These are phyloP conservation scores for Elsinoe necatrix DNA, from an alignment of 2,329 filamentous ascomycete genomes.

Conservation along the genomic window DNA sequence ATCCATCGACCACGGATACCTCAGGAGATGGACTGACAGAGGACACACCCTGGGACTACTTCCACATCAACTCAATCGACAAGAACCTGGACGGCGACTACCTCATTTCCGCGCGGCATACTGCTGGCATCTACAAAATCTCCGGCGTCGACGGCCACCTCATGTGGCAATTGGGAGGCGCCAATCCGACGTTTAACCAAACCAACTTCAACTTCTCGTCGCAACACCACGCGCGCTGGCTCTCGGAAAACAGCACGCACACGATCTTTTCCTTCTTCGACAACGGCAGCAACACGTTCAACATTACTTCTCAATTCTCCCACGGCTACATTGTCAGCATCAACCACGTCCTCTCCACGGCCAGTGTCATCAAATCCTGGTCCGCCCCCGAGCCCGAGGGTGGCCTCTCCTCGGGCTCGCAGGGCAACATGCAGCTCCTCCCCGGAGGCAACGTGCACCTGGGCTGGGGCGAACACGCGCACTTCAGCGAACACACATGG, in stretches of 20 bases:
- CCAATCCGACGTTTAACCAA: slow-evolving; percentile 38
- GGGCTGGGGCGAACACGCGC: slow-evolving; percentile 45
- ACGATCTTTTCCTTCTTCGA: slow-evolving; percentile 48
- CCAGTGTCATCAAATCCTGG: slow-evolving; percentile 40
- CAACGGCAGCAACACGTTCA: slow-evolving; percentile 44
- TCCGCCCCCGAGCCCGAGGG: slow-evolving; percentile 39
- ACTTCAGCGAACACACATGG: slow-evolving; percentile 37
- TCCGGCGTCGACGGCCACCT: slow-evolving; percentile 39
- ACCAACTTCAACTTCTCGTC: slow-evolving; percentile 44
- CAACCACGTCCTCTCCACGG: slow-evolving; percentile 37
- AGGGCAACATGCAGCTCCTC: slow-evolving; percentile 47
- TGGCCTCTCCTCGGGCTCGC: slow-evolving; percentile 43
- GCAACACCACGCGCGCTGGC: slow-evolving; percentile 46
- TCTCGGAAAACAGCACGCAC: slow-evolving; percentile 38
- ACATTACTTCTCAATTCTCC: slow-evolving; percentile 31
- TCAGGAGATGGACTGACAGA: slow-evolving; percentile 41
- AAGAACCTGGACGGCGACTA: slow-evolving; percentile 44
- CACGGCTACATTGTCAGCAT: slow-evolving; percentile 42
- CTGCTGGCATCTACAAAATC: slow-evolving; percentile 41
- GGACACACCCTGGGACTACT: slow-evolving; percentile 45
- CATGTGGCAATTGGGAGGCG: slow-evolving; percentile 45
- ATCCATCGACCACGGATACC: slow-evolving; percentile 34
- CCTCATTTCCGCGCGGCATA: slow-evolving; percentile 41
- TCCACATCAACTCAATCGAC: slow-evolving; percentile 47
- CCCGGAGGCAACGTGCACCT: slow-evolving; percentile 47